Conservation (phyloP, 2,329 filamentous ascomycete genomes). For the Hypoxylon sp. region DNA sequence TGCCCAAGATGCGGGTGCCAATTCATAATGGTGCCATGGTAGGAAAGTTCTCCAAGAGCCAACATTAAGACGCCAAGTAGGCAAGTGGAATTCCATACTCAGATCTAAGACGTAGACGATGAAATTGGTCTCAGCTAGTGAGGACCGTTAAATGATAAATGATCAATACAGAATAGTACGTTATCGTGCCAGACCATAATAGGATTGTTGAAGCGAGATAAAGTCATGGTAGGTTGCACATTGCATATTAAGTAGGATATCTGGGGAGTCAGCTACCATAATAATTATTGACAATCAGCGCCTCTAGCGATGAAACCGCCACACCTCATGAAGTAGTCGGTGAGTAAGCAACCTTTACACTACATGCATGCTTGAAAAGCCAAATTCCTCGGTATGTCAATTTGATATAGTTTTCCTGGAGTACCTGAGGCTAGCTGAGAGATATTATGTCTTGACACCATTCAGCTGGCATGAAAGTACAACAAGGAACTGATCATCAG, state of each 20-base stretch:
- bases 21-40: slow-evolving; percentile 7
- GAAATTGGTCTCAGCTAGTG: slow-evolving; percentile 33
- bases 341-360: slow-evolving; percentile 31
- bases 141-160: slow-evolving; percentile 28
- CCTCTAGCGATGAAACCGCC: slow-evolving; percentile 26
- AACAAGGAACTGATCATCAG: slow-evolving; percentile 5
- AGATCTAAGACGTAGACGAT: slow-evolving; percentile 37
- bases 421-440: slow-evolving; percentile 32
- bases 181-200: slow-evolving; percentile 35
- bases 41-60: slow-evolving; percentile 3
- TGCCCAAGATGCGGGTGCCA: slow-evolving; percentile 13
- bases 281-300: slow-evolving; percentile 23
- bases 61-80: slow-evolving; percentile 22
- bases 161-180: slow-evolving; percentile 29
- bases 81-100: slow-evolving; percentile 26
- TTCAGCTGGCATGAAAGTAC: slow-evolving; percentile 38
- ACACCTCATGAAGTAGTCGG: slow-evolving; percentile 25
- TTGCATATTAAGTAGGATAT: slow-evolving; percentile 15
- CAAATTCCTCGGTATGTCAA: slow-evolving; percentile 2
- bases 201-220: slow-evolving; percentile 39
- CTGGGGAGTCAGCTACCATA: slow-evolving; percentile 20
- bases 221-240: slow-evolving; percentile 26
- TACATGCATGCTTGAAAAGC: not conserved
- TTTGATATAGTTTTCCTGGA: slow-evolving; percentile 13
- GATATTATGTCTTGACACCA: slow-evolving; percentile 36